phyloP scores from a whole-genome alignment of 441 rosid species.

The Brassica balearica region DNA sequence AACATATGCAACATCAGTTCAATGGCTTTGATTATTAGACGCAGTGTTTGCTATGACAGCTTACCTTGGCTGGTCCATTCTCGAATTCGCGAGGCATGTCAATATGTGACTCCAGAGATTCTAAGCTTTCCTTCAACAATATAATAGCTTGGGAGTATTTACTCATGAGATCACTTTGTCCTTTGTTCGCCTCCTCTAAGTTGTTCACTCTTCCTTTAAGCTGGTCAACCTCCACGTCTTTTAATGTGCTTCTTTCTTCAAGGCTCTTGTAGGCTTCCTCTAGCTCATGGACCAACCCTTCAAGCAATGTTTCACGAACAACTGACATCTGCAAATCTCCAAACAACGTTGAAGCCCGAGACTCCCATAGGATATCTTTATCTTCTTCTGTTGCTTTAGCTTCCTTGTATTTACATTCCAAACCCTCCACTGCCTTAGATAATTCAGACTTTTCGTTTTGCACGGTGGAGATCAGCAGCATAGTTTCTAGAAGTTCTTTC shows the following conservation, averaged over 20 bases:
- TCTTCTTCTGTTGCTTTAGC: conserved; percentile 55
- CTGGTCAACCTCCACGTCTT: conserved; percentile 59
- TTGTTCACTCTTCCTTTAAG: conserved; percentile 62
- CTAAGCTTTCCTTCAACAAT: conserved; percentile 64
- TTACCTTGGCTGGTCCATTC: conserved; percentile 58
- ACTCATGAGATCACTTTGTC: conserved; percentile 58
- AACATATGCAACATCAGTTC: conserved; percentile 20
- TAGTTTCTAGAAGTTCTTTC: conserved; percentile 53
- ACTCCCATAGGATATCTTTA: conserved; percentile 63
- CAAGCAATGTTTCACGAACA: conserved; percentile 64
- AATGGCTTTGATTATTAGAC: background rate
- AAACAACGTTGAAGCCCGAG: conserved; percentile 55
- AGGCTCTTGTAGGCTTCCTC: conserved; percentile 53
- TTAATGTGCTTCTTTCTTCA: conserved; percentile 49
- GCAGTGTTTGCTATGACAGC: background rate
- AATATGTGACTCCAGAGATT: conserved; percentile 67
- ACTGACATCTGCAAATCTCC: conserved; percentile 63
- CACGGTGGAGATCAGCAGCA: conserved; percentile 47
- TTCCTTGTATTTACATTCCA: conserved; percentile 64
- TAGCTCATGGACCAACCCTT: conserved; percentile 66
- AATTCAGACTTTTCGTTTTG: conserved; percentile 58
- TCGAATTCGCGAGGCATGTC: conserved; percentile 44
- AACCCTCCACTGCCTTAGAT: conserved; percentile 53
- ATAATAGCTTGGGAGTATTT: conserved; percentile 59
- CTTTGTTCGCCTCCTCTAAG: conserved; percentile 67